Evolutionary conservation across 257 asterid species (phyloP), one percentile per base, ranked within the genome.

Genomic region (Fraxinus cuspidata): DNA sequence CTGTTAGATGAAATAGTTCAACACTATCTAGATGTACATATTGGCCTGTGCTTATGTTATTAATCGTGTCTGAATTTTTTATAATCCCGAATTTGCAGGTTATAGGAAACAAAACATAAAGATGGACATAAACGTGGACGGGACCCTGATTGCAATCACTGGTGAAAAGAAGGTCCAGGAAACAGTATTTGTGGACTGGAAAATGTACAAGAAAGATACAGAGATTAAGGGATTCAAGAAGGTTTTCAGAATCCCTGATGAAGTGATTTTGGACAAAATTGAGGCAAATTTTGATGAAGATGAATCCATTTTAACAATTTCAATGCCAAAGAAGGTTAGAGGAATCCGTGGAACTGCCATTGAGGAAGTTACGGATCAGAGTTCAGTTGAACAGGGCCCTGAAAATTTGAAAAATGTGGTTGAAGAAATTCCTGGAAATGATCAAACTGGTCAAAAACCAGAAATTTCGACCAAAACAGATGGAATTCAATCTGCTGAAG

Each of bases 51-150:
- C 25, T 18, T 53, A 12, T 63, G 34, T 63, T 63, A 21, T 27
- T 23, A 63, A 63, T 27, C 29, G 3, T 23, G n/a, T 51, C 12
- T 47, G 77, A 66, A 42, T 27, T 28, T 67, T 3, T 15, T 1
- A 44, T 16, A 16, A 6, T 65, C 56, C 23, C 25, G 34, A 77
- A 32, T 25, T 67, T 65, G 73, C 85, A 94, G 99, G 97, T 60
- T 90, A 89, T 68, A 81, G 35, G 74, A 81, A 84, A 84, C 58
- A 74, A 42, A 80, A 92, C 81, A 80, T 94, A 37, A 89, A 84
- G 89, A 89, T 94, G 38, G 97, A 91, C 81, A 94, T 94, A 74
- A 91, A 90, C 51, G 84, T 91, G 73, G 97, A 88, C 3, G 97
- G 97, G 77, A 89, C 80, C 35, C 78, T 78, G 53, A 88, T 94